These are phyloP conservation scores for Murraya paniculata DNA, from an alignment of 345 rosid species.

Conservation along the genomic window DNA sequence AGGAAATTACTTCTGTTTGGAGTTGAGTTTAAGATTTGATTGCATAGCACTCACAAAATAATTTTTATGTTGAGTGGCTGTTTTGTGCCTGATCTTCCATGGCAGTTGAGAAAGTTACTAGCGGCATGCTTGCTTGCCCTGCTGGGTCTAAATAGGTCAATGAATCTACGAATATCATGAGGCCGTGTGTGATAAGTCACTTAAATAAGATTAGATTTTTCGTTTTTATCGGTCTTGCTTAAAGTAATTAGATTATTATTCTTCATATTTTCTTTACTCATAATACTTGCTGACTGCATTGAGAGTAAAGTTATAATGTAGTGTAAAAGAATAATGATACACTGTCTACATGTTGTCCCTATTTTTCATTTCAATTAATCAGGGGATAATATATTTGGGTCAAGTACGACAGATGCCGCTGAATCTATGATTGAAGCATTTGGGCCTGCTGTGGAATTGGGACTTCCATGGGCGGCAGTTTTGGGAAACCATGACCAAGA, in stretches of 20 bases:
- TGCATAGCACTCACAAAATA: background rate
- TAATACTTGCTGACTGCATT: background rate
- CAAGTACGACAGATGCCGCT: conserved; percentile 85
- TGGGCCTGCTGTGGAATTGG: conserved; percentile 63
- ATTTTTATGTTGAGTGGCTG: background rate
- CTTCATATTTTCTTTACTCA: background rate
- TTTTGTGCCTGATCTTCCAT: background rate
- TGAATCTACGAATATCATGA: background rate
- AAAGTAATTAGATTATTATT: background rate
- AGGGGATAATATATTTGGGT: conserved; percentile 96
- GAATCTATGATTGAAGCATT: conserved; percentile 72
- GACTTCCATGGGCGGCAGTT: conserved; percentile 91
- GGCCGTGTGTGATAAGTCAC: background rate
- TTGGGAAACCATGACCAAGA: conserved; percentile 96
- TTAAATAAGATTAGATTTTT: background rate
- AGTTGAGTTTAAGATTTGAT: background rate
- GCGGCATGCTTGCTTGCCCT: background rate
- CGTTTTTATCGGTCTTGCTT: background rate
- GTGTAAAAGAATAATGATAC: background rate
- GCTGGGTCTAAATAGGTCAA: background rate
- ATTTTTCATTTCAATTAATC: conserved; percentile 14
- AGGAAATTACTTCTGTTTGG: background rate
- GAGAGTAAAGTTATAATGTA: background rate
- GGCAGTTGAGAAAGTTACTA: background rate
- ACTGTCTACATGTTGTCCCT: background rate